Conservation (phyloP, 805 yeast species). For the Candida germanica region DNA sequence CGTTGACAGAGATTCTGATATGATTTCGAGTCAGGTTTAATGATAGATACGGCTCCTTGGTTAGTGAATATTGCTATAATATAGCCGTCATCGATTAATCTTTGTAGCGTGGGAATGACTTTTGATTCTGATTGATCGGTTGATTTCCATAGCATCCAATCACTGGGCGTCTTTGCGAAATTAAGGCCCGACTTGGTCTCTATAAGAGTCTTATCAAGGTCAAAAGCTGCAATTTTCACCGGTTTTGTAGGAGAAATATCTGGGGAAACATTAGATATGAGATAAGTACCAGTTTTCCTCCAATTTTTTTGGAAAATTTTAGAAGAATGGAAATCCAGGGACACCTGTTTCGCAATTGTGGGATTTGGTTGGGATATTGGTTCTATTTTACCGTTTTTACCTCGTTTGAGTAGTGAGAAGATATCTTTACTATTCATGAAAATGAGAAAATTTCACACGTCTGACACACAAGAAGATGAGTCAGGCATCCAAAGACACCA, state of each 20-base stretch:
- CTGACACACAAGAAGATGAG: too few relatives aligned
- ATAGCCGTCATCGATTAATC: constrained; percentile 22
- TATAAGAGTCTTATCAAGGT: constrained; percentile 79
- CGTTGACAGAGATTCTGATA: constrained; percentile 40
- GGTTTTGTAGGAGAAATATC: neutral
- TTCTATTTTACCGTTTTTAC: too few relatives aligned
- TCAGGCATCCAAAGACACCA: neutral
- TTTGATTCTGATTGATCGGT: constrained; percentile 9
- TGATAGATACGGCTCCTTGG: constrained; percentile 66
- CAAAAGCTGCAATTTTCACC: constrained; percentile 66
- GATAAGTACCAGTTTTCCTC: constrained; percentile 37
- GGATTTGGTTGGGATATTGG: too few relatives aligned
- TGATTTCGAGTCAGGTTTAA: constrained; percentile 29
- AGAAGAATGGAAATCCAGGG: constrained; percentile 3
- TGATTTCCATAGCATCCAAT: constrained; percentile 60
- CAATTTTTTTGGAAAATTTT: constrained; percentile 6
- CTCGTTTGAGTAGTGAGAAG: constrained; percentile 1
- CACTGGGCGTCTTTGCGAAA: constrained; percentile 57
- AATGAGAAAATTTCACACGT: neutral
- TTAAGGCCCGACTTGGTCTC: constrained; percentile 57
- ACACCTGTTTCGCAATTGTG: too few relatives aligned
- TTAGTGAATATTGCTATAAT: constrained; percentile 75
- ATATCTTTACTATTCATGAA: constrained; percentile 1
- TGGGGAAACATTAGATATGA: constrained; percentile 29
- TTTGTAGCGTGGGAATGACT: constrained; percentile 21